phyloP scores from a whole-genome alignment of 495 filamentous ascomycete species.

The Lophiotrema nucula region DNA sequence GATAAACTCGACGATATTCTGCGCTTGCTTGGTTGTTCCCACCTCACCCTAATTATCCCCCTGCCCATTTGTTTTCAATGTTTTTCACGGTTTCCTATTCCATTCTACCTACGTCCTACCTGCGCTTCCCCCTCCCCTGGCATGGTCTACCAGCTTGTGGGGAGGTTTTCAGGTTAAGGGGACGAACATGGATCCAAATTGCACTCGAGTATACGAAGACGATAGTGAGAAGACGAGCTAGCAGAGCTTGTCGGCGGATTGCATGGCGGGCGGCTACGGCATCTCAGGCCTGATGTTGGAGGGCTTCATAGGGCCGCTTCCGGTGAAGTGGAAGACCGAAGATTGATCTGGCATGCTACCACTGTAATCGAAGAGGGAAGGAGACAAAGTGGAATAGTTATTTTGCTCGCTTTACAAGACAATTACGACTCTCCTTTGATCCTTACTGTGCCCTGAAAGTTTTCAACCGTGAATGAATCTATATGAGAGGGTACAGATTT shows the following conservation, averaged over 20 bases:
- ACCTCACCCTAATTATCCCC: slow-evolving; percentile 29
- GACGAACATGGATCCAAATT: slow-evolving; percentile 33
- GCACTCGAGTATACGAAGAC: slow-evolving; percentile 10
- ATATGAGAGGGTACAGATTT: too few species aligned
- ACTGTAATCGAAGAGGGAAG: slow-evolving; percentile 4
- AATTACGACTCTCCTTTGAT: slow-evolving; percentile 24
- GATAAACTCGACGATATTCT: slow-evolving; percentile 17
- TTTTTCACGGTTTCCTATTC: slow-evolving; percentile 12
- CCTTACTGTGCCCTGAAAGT: not conserved
- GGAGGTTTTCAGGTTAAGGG: slow-evolving; percentile 35
- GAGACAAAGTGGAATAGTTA: slow-evolving; percentile 6
- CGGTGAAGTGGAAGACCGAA: slow-evolving; percentile 27
- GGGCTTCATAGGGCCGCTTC: slow-evolving; percentile 28
- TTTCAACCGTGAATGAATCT: not conserved
- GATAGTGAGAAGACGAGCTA: not conserved
- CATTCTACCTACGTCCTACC: slow-evolving; percentile 3
- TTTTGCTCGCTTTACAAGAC: slow-evolving; percentile 22
- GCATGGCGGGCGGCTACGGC: slow-evolving; percentile 18
- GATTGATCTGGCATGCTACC: slow-evolving; percentile 15
- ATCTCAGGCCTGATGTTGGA: slow-evolving; percentile 1
- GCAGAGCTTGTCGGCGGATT: not conserved
- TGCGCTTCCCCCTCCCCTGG: slow-evolving; percentile 18
- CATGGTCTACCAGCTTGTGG: slow-evolving; percentile 37
- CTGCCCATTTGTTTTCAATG: slow-evolving; percentile 14
- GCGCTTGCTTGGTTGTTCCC: slow-evolving; percentile 26